Base-by-base conservation (phyloP, 2,329 filamentous ascomycete genomes). In the Rhynchosporium secalis region DNA sequence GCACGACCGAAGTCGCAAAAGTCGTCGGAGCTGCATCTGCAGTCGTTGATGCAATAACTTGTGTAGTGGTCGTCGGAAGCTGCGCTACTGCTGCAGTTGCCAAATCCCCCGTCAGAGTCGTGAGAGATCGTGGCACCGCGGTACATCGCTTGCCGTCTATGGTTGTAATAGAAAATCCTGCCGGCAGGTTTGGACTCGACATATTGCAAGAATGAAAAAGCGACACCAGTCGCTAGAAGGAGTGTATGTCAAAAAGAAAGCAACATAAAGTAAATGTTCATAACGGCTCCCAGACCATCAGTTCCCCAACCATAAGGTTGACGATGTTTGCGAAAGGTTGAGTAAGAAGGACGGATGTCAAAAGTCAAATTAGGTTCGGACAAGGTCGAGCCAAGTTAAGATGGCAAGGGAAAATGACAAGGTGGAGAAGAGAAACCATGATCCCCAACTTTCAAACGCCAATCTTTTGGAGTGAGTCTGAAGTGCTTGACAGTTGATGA, bases 111-210 rank as follows among this genome's bases (percentile, higher is more conserved):
- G 62, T 63, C 65, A 62, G 62, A 48, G 63, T 66, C 66, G 65
- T 68, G 61, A 66, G 62, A 61, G 69, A 59, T 68, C 72, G 80
- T 54, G 81, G 81, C 66, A 84, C 75, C 64, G 79, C 81, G 69
- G 83, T 85, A 75, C 83, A 84, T 73, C 78, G 78, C 72, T 77
- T 80, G 57, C 80, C 81, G 62, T 78, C 73, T 60, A 83, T 75
- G 55, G 73, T 79, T 60, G 81, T 84, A 62, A 81, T 77, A 64
- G 80, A 79, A 63, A 78, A 78, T 71, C 80, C 78, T 70, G 74
- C 72, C 66, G 76, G 77, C 72, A 81, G 77, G 71, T 68, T 71
- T 55, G 68, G 58, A 55, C 60, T 71, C 66, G 72, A 78, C 80
- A 83, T 83, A 62, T 67, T 75, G 69, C n/a, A 28, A 68, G 65